Evolutionary conservation across 345 rosid genomes (phyloP), one percentile per base, ranked within the genome.

Genomic region (Excoecaria agallocha): DNA sequence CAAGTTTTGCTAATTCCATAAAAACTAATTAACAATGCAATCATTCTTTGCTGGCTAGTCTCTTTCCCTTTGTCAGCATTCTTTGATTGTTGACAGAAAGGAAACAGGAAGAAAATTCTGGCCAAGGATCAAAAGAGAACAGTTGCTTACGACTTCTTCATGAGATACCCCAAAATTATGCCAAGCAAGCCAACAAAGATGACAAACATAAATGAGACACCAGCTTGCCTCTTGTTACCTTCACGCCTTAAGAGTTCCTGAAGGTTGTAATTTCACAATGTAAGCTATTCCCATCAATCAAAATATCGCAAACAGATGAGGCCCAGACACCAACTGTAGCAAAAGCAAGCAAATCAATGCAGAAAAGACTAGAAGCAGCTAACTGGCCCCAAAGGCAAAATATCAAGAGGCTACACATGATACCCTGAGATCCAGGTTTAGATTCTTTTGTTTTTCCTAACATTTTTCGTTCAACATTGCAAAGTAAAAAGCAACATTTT

Each of bases 101-200:
- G 69, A 50, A 73, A 79, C 22, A 20, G 43, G 72, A 57, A 54
- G 73, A 58, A 73, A 78, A 78, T 52, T 67, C 55, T 19, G 41
- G 67, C 68, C 57, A 55, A 43, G 55, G 57, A 51, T 51, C 39
- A n/a, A 17, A 1, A 3, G 17, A 0, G 41, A 46, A 8, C n/a
- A 17, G 13, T 30, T 24, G 74, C 45, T 83, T 78, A 88, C 10
- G 89, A 76, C 81, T 75, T 87, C 88, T 88, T 90, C 88, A 87
- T 72, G 69, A 88, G 55, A 58, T 87, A 90, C 37, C 95, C 95
- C 84, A 88, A 63, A 48, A 90, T 38, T 73, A 90, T 65, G 78
- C 95, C 90, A 0, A 90, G 85, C 80, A 90, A 66, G 58, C 90
- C 92, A 52, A 88, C 78, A 22, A 88, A 46, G 74, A 87, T 70